Base-by-base conservation (phyloP, 495 filamentous ascomycete species). In the Xylaria venustula region DNA sequence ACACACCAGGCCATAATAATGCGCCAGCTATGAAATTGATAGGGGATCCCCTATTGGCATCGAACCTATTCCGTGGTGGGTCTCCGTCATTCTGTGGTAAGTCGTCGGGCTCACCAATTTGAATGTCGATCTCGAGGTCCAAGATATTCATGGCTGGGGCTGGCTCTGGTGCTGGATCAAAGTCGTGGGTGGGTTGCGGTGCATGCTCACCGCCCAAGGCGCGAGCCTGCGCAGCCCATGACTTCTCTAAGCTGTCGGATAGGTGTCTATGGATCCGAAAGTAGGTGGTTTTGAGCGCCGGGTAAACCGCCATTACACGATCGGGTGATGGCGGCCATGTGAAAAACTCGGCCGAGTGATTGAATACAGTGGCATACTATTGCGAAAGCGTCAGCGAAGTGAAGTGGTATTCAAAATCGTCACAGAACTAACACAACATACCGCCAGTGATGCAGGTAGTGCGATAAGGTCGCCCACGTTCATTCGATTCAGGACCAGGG, bases 281-380 rank as follows among this genome's bases (percentile, higher is more conserved):
- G 71, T 96, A 94, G 23, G 81, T 76, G 20, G 83, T 77, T 37
- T 89, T 85, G 28, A 92, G 60, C 54, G 85, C 85, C 1, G 91
- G 91, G 40, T 93, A 78, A 2, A 87, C 67, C 0, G 85, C 79
- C 59, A 94, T 76, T 15, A 86, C 85, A 79, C 90, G 83, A n/a
- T 83, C 79, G 2, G 88, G 83, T 22, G 85, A 90, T 0, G 90
- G 90, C 14, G 91, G 91, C 91, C 91, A 96, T 15, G 54, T 32
- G 4, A 67, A 55, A 12, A 72, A 62, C 12, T 68, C 52, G 46
- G 72, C 17, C 19, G 75, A 56, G 8, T 69, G 57, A 42, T 65
- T 60, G 42, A 68, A 60, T 5, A 69, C 23, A 7, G 57, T 58
- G 23, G 62, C 58, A 19, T 71, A 71, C 69, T 71, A 41, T 58